Evolutionary conservation across 495 filamentous ascomycete genomes (phyloP).

Genomic region (Annulohypoxylon bovei): DNA sequence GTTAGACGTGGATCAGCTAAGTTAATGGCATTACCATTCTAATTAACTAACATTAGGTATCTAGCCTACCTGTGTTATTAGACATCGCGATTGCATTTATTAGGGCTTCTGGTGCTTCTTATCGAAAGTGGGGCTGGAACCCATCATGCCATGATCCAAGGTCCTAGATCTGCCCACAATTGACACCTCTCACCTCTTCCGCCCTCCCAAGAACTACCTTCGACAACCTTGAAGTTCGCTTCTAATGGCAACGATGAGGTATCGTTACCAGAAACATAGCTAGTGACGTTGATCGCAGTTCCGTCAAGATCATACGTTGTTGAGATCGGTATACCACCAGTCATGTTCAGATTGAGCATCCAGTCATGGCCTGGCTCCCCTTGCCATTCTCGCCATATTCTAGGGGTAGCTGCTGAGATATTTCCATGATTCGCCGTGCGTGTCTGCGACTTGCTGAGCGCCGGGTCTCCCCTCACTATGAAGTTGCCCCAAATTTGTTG

Average conservation of each 20-base stretch:
- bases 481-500: slow-evolving; percentile 62
- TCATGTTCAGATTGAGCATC: slow-evolving; percentile 64
- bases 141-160: slow-evolving; percentile 35
- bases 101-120: too few species aligned
- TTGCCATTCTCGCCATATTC: slow-evolving; percentile 39
- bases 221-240: slow-evolving; percentile 59
- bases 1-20: too few species aligned
- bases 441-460: slow-evolving; percentile 47
- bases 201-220: slow-evolving; percentile 66
- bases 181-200: slow-evolving; percentile 64
- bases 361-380: slow-evolving; percentile 47
- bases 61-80: too few species aligned
- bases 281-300: slow-evolving; percentile 20
- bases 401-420: slow-evolving; percentile 29
- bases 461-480: slow-evolving; percentile 62
- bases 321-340: slow-evolving; percentile 52
- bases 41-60: too few species aligned
- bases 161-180: slow-evolving; percentile 63
- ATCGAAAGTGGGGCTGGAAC: neutral
- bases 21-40: too few species aligned
- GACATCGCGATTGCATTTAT: neutral
- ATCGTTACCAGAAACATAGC: slow-evolving; percentile 37
- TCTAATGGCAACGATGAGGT: slow-evolving; percentile 48
- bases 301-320: neutral
- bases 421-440: slow-evolving; percentile 27